Conservation (phyloP, 495 filamentous ascomycete species). For the Cenococcum geophilum region DNA sequence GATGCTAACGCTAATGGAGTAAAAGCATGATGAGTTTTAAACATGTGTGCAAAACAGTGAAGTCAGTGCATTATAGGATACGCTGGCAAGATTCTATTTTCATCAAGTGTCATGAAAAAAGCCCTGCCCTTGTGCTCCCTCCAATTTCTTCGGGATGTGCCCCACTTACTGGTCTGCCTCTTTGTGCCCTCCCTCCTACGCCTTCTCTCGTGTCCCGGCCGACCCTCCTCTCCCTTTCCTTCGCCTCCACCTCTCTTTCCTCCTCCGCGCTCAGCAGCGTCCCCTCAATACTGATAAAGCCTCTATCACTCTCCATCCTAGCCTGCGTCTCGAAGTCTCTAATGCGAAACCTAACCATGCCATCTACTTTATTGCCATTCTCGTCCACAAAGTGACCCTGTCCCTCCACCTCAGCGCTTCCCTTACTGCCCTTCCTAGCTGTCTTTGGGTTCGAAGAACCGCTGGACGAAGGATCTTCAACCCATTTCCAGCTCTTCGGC, state of each 20-base stretch:
- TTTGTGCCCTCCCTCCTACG: not conserved
- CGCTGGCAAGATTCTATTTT: too few relatives aligned
- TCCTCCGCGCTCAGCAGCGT: conserved; percentile 51
- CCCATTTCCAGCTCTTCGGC: conserved; percentile 62
- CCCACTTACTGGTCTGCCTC: not conserved
- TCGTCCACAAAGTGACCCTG: conserved; percentile 59
- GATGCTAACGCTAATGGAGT: too few relatives aligned
- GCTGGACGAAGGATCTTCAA: conserved; percentile 7
- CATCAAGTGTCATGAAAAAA: too few relatives aligned
- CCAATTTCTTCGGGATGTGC: too few relatives aligned
- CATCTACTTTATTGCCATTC: conserved; percentile 56
- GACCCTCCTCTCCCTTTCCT: conserved; percentile 14
- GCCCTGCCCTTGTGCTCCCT: too few relatives aligned
- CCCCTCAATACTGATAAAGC: conserved; percentile 64
- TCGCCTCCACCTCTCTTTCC: conserved; percentile 10
- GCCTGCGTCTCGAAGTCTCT: conserved; percentile 52
- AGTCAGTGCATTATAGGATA: too few relatives aligned
- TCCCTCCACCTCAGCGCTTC: conserved; percentile 16
- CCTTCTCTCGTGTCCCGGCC: not conserved
- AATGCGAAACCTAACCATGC: conserved; percentile 56
- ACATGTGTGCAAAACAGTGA: too few relatives aligned
- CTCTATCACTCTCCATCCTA: conserved; percentile 51
- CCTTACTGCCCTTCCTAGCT: conserved; percentile 24
- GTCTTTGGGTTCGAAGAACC: conserved; percentile 8
- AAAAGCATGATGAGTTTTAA: too few relatives aligned